A percentile compares a stretch with the other conserved stretches of the same genome.
Evolutionary conservation across 2,329 filamentous ascomycete genomes (phyloP).

Genomic region (Aspergillus sp.): DNA sequence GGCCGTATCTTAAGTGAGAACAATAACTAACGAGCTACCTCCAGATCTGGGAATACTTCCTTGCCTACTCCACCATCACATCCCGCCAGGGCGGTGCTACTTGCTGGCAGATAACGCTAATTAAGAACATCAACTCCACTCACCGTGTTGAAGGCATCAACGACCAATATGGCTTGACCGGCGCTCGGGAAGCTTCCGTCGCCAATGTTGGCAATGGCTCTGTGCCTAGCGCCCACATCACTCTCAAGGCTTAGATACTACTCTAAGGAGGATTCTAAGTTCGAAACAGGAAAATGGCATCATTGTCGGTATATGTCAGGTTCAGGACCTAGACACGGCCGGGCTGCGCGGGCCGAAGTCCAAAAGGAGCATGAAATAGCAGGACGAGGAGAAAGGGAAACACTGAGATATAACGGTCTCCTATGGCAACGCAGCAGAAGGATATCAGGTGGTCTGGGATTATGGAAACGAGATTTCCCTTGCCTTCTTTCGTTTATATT

Average conservation of each 20-base stretch:
- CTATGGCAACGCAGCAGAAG: background rate
- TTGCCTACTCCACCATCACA: slow-evolving; percentile 79
- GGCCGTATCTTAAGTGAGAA: no score
- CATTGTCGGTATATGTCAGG: background rate
- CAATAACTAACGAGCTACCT: background rate
- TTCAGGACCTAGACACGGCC: background rate
- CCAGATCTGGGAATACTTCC: slow-evolving; percentile 85
- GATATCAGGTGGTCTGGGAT: background rate
- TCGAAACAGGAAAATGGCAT: background rate
- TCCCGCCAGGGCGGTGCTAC: slow-evolving; percentile 81
- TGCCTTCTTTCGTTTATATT: slow-evolving; percentile 6
- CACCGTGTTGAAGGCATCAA: slow-evolving; percentile 75
- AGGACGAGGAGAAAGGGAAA: background rate
- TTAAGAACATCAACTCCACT: slow-evolving; percentile 87
- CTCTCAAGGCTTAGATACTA: slow-evolving; percentile 28
- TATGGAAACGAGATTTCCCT: background rate
- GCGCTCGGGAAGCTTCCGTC: slow-evolving; percentile 57
- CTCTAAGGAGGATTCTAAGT: background rate
- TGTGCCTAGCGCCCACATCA: slow-evolving; percentile 36
- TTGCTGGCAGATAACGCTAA: slow-evolving; percentile 81
- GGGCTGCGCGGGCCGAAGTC: background rate
- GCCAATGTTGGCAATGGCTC: slow-evolving; percentile 33
- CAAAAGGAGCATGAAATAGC: background rate
- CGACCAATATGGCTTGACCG: slow-evolving; percentile 67
- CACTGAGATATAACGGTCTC: background rate